Evolutionary conservation across 75 land plant species (phyloP), one percentile per base, ranked within the genome.

Genomic region (Sequoiadendron giganteum): DNA sequence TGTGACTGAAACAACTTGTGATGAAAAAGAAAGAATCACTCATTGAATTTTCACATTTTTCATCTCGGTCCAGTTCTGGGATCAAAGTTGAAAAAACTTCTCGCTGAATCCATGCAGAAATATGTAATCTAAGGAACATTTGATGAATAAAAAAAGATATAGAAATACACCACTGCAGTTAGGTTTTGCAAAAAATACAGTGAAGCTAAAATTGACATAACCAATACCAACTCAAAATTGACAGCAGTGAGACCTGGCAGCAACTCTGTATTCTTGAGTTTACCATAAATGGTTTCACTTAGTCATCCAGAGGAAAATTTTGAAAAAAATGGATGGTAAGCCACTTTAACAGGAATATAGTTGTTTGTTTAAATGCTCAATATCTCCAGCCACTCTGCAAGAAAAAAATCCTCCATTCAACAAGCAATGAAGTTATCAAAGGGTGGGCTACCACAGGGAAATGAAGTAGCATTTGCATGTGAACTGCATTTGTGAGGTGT

Each of bases 121-220:
- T 49, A 82, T 47, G 32, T 45, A n/a, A 42, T 82, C 84, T 28
- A 47, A 81, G 16, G 8, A 0, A 75, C 14, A 32, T 32, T 34
- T 34, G 34, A 34, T 75, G 77, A 75, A 32, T 30, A 3, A 32
- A 75, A 75, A 32, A 49, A 10, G 8, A 81, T 2, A 82, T 25
- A 82, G 16, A 82, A 82, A 47, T 82, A 82, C 84, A 75, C 84
- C 52, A 82, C 48, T 75, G 77, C 84, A 82, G 15, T 43, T 47
- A 25, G 15, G 32, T 82, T 82, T 82, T 82, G 14, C 83, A 49
- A 40, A 19, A 81, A 81, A 45, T 43, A 81, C 83, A 43, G 83
- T 81, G 83, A 81, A 81, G 30, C 32, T n/a, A 45, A 82, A 42
- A n/a, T 45, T 21, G 4, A 82, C 49, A 47, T 40, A 82, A n/a